Evolutionary conservation across 371 early-diverging fungal species (phyloP).

Genomic region (Mucor velutinosus): DNA sequence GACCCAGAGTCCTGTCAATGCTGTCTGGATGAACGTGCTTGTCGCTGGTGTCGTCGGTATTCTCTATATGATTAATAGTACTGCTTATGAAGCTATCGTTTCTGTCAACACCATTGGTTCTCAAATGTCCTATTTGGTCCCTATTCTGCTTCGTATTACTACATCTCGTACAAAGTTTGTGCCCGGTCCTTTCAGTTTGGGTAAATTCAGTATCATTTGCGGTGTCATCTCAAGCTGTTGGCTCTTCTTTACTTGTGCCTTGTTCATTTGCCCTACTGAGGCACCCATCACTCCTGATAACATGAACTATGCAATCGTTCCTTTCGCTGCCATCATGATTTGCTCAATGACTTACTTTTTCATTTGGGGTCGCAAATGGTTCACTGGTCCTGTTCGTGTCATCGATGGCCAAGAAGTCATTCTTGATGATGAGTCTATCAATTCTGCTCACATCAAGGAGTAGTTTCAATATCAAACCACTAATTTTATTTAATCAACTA

Average conservation of each 20-base stretch:
- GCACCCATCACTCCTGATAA: slow-evolving; percentile 38
- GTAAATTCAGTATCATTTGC: slow-evolving; percentile 37
- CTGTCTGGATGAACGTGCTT: slow-evolving; percentile 51
- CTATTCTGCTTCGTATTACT: slow-evolving; percentile 53
- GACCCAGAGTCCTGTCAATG: slow-evolving; percentile 46
- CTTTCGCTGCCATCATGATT: slow-evolving; percentile 53
- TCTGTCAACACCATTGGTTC: slow-evolving; percentile 55
- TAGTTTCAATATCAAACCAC: not conserved
- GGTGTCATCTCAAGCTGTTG: slow-evolving; percentile 42
- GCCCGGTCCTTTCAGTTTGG: slow-evolving; percentile 46
- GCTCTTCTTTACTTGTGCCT: slow-evolving; percentile 46
- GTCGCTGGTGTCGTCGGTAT: slow-evolving; percentile 39
- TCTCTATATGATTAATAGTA: slow-evolving; percentile 38
- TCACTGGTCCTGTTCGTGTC: slow-evolving; percentile 48
- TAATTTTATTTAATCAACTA: not conserved
- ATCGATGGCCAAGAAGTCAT: slow-evolving; percentile 47
- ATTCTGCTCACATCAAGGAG: not conserved
- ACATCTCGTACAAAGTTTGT: slow-evolving; percentile 33
- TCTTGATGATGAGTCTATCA: slow-evolving; percentile 65
- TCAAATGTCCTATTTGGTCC: slow-evolving; percentile 50
- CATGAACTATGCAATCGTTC: slow-evolving; percentile 59
- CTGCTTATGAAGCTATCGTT: slow-evolving; percentile 44
- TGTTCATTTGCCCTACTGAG: slow-evolving; percentile 51
- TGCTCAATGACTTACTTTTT: slow-evolving; percentile 44
- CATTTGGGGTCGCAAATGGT: slow-evolving; percentile 55